phyloP scores from a whole-genome alignment of 2,329 filamentous ascomycete species.

The Onygena corvina region DNA sequence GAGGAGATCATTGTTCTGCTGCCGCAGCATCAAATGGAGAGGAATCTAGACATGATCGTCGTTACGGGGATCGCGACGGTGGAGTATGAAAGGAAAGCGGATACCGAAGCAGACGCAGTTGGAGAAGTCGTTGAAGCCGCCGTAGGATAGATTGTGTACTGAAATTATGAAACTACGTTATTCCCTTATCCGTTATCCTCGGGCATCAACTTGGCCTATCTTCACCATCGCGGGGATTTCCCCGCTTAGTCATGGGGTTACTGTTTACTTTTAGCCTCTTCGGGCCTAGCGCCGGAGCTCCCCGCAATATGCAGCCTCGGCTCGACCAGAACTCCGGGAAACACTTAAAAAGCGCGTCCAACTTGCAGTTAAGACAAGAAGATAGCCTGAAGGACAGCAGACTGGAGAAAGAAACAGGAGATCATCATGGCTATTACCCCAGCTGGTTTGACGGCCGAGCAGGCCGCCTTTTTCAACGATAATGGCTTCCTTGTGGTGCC shows the following conservation, averaged over 20 bases:
- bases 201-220: not conserved
- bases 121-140: not conserved
- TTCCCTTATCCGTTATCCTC: not conserved
- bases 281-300: not conserved
- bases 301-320: not conserved
- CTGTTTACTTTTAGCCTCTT: not conserved
- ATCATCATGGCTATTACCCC: not conserved
- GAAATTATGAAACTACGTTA: not conserved
- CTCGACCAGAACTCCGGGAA: not conserved
- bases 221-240: not conserved
- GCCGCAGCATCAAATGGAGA: conserved; percentile 7
- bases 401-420: no score
- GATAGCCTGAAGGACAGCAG: not conserved
- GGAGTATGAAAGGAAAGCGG: conserved; percentile 11
- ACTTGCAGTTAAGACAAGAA: no score
- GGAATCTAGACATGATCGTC: conserved; percentile 14
- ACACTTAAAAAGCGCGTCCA: no score
- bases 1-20: conserved; percentile 10
- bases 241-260: not conserved
- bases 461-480: conserved; percentile 58
- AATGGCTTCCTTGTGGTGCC: conserved; percentile 89
- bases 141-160: not conserved
- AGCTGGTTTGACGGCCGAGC: conserved; percentile 51
- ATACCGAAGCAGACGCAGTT: conserved; percentile 9
- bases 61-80: conserved; percentile 13